phyloP scores from a whole-genome alignment of 2,329 filamentous ascomycete species.

The Aspergillus pseudoterreus region DNA sequence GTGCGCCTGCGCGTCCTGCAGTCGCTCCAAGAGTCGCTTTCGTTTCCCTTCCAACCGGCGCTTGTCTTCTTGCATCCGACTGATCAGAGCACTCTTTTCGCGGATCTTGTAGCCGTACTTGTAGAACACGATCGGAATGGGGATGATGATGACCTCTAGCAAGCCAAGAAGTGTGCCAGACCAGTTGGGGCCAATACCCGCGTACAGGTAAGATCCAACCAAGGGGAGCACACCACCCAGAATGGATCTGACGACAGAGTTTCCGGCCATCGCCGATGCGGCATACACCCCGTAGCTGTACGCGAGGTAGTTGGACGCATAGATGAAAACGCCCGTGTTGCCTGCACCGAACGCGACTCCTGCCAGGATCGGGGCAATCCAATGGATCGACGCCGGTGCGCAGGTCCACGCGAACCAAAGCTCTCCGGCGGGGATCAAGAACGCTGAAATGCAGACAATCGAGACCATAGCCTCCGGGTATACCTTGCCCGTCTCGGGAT shows the following conservation, averaged over 20 bases:
- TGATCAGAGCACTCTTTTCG: constrained; percentile 53
- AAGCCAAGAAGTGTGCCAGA: constrained; percentile 71
- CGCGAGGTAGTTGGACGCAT: constrained; percentile 75
- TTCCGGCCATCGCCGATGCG: constrained; percentile 75
- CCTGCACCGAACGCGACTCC: constrained; percentile 76
- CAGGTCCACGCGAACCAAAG: constrained; percentile 88
- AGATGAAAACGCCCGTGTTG: constrained; percentile 77
- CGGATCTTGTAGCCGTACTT: constrained; percentile 56
- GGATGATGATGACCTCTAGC: constrained; percentile 69
- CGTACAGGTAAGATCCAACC: constrained; percentile 70
- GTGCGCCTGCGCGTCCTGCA: constrained; percentile 4
- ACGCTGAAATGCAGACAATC: constrained; percentile 72
- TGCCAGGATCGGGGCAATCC: constrained; percentile 74
- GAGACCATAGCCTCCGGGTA: constrained; percentile 77
- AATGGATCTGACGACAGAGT: constrained; percentile 67
- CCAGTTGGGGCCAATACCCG: constrained; percentile 68
- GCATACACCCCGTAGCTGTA: constrained; percentile 77
- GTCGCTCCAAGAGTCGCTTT: constrained; percentile 15
- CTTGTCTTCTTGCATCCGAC: constrained; percentile 55
- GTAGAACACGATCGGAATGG: constrained; percentile 78
- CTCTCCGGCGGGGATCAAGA: constrained; percentile 73
- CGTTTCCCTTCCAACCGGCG: constrained; percentile 43
- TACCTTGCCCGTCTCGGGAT: constrained; percentile 69
- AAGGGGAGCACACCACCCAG: constrained; percentile 77
- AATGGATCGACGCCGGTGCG: constrained; percentile 71